phyloP scores from a whole-genome alignment of 1,139 yeast genomes.

The Diutina siamensis region DNA sequence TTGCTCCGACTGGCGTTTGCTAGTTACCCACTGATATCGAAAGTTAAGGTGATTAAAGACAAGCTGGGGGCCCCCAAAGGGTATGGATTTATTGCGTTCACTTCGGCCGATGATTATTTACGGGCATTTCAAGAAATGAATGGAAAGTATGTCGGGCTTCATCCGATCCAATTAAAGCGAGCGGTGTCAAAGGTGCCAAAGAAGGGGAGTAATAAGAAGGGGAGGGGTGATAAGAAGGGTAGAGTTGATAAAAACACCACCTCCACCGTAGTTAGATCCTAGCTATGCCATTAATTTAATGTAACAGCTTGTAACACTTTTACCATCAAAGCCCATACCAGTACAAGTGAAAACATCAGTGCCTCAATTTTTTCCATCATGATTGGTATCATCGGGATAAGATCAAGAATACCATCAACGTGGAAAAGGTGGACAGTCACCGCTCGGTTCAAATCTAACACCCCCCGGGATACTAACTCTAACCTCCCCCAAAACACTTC shows the following conservation, averaged over 20 bases:
- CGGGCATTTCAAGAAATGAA: constrained; percentile 66
- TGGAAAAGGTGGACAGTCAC: too few species aligned
- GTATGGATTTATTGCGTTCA: constrained; percentile 61
- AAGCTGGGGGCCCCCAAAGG: constrained; percentile 42
- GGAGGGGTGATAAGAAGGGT: too few species aligned
- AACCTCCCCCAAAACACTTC: constrained; percentile 18
- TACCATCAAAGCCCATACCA: too few species aligned
- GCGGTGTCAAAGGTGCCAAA: constrained; percentile 38
- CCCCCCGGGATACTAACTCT: constrained; percentile 9
- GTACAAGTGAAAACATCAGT: too few species aligned
- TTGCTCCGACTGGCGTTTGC: constrained; percentile 40
- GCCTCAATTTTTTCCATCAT: too few species aligned
- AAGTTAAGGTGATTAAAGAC: constrained; percentile 45
- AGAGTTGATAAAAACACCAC: neutral
- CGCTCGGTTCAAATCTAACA: neutral
- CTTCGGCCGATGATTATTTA: constrained; percentile 49
- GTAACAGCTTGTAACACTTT: too few species aligned
- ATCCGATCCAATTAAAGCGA: constrained; percentile 59
- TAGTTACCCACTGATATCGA: constrained; percentile 37
- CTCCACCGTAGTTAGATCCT: too few species aligned
- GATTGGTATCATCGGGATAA: too few species aligned
- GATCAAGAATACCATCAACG: too few species aligned
- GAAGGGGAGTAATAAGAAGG: neutral
- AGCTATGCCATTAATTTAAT: too few species aligned
- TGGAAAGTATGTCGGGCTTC: constrained; percentile 64